Percentiles rank a stretch among this genome's conserved stretches.
phyloP scores from a whole-genome alignment of 179 eudicot species.

The Spinacia oleracea region DNA sequence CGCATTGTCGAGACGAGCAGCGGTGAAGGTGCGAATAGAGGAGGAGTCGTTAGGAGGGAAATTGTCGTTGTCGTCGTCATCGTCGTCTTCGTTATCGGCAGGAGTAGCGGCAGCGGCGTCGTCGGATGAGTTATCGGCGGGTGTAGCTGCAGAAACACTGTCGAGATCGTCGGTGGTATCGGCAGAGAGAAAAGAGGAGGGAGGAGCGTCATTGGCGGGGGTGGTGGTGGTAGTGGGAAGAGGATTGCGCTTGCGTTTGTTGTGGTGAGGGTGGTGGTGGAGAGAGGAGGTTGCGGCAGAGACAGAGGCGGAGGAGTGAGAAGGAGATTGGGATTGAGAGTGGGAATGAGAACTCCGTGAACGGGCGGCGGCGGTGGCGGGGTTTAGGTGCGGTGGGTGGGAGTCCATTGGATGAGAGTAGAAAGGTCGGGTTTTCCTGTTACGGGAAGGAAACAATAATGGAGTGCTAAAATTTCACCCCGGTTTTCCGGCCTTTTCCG shows the following conservation, averaged over 20 bases:
- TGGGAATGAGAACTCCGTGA: conserved; percentile 87
- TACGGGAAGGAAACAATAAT: too few species aligned
- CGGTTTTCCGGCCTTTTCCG: too few species aligned
- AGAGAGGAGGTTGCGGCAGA: conserved; percentile 42
- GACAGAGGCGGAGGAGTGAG: conserved; percentile 81
- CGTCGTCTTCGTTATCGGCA: conserved; percentile 65
- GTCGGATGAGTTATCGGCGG: conserved; percentile 49
- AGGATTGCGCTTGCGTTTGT: conserved; percentile 57
- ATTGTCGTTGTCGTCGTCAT: conserved; percentile 47
- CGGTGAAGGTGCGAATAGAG: conserved; percentile 74
- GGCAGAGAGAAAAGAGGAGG: conserved; percentile 51
- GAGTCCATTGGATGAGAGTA: conserved; percentile 41
- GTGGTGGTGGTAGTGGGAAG: conserved; percentile 50
- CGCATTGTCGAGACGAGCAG: conserved; percentile 60
- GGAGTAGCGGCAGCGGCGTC: conserved; percentile 15
- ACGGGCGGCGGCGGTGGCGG: conserved; percentile 56
- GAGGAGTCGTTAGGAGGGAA: conserved; percentile 23
- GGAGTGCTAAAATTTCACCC: too few species aligned
- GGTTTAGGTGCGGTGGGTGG: conserved; percentile 52
- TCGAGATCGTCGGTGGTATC: conserved; percentile 57
- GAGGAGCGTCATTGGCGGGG: conserved; percentile 54
- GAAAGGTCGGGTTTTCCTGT: too few species aligned
- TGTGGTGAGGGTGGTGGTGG: conserved; percentile 57
- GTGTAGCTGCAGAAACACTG: conserved; percentile 18
- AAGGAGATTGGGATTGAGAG: conserved; percentile 74